These are phyloP conservation scores for Edaphochlamys debaryana DNA, from an alignment of 139 green algal genomes.

Conservation along the genomic window DNA sequence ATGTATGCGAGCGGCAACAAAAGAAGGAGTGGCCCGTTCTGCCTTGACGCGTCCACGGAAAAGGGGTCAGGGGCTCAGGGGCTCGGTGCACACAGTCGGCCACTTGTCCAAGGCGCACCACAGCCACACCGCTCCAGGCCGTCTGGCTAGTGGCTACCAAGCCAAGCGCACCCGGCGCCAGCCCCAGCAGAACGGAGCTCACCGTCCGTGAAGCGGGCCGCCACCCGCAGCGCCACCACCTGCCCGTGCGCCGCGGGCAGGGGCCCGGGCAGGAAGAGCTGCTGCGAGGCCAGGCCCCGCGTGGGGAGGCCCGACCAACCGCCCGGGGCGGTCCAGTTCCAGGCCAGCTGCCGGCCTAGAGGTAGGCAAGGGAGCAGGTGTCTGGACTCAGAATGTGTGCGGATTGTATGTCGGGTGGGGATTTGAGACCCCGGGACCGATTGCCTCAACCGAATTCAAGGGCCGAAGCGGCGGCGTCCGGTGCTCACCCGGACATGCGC, in stretches of 20 bases:
- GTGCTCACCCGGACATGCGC: too few relatives aligned
- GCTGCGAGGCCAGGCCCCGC: background rate
- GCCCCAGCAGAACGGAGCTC: background rate
- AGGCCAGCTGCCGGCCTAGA: background rate
- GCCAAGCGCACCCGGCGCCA: too few relatives aligned
- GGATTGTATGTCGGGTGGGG: too few relatives aligned
- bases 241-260: slow-evolving; percentile 15
- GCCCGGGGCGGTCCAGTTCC: slow-evolving; percentile 23
- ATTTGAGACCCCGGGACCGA: background rate
- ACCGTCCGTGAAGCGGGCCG: background rate
- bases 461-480: background rate
- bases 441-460: background rate
- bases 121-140: too few relatives aligned
- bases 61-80: too few relatives aligned
- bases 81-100: too few relatives aligned
- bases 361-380: background rate
- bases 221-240: background rate
- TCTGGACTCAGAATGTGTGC: background rate
- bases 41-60: too few relatives aligned
- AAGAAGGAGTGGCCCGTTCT: too few relatives aligned
- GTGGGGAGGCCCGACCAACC: background rate
- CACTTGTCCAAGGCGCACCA: too few relatives aligned
- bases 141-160: too few relatives aligned
- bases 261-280: slow-evolving; percentile 1
- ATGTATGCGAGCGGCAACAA: too few relatives aligned